phyloP scores from a whole-genome alignment of 1,284 basidiomycete species.

The Ceratobasidium sp. region DNA sequence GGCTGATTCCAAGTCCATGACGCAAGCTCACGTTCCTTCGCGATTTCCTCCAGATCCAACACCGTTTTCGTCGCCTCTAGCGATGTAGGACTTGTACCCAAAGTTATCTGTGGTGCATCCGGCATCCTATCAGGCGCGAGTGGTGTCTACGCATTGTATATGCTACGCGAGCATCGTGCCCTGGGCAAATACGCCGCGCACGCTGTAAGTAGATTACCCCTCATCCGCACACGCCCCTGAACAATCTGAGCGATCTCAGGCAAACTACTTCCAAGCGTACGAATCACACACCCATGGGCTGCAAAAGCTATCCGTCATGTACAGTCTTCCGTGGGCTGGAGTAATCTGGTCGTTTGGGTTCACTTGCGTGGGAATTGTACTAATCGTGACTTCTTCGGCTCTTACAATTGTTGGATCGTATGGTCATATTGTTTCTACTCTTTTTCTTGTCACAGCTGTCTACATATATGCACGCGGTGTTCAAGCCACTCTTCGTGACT shows the following conservation, averaged over 20 bases:
- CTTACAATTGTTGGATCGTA: slow-evolving; percentile 19
- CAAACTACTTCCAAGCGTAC: slow-evolving; percentile 42
- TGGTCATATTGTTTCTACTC: slow-evolving; percentile 12
- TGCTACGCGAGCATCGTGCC: slow-evolving; percentile 34
- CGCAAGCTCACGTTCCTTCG: background rate
- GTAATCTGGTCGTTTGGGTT: slow-evolving; percentile 40
- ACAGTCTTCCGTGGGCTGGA: slow-evolving; percentile 41
- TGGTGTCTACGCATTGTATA: slow-evolving; percentile 24
- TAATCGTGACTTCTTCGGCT: slow-evolving; percentile 19
- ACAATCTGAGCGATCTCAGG: slow-evolving; percentile 22
- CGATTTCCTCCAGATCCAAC: slow-evolving; percentile 28
- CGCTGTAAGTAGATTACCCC: slow-evolving; percentile 2
- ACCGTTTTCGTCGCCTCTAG: slow-evolving; percentile 28
- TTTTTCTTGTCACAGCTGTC: slow-evolving; percentile 34
- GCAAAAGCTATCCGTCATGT: slow-evolving; percentile 28
- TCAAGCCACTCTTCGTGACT: background rate
- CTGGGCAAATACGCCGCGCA: slow-evolving; percentile 42
- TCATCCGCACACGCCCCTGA: no score
- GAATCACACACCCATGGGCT: slow-evolving; percentile 30
- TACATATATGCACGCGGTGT: slow-evolving; percentile 42
- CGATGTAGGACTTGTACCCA: slow-evolving; percentile 10
- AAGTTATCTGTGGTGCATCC: slow-evolving; percentile 29
- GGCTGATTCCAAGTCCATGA: background rate
- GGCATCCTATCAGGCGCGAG: slow-evolving; percentile 20
- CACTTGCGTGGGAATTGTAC: slow-evolving; percentile 24